phyloP scores from a whole-genome alignment of 2,329 filamentous ascomycete species.

The Ophiosphaerella korrae region DNA sequence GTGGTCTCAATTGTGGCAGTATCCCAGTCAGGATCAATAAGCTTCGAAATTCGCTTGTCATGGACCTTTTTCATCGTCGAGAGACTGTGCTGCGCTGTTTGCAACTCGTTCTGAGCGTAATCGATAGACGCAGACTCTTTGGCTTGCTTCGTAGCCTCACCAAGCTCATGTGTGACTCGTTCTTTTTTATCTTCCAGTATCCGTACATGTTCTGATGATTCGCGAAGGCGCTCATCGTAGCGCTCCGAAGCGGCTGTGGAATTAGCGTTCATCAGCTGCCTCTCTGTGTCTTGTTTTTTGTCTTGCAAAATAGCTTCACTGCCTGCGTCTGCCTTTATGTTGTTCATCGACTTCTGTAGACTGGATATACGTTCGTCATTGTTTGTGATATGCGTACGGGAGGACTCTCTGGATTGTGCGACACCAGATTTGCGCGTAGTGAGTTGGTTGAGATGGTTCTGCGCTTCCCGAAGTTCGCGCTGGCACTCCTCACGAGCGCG shows the following conservation, averaged over 20 bases:
- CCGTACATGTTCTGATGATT: conserved; percentile 68
- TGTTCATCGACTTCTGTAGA: conserved; percentile 71
- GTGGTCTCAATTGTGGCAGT: conserved; percentile 70
- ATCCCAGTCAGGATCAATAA: conserved; percentile 72
- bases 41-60: conserved; percentile 67
- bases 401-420: conserved; percentile 73
- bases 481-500: conserved; percentile 74
- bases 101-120: conserved; percentile 78
- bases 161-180: conserved; percentile 76
- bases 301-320: conserved; percentile 77
- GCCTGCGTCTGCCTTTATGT: conserved; percentile 86
- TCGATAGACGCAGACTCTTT: conserved; percentile 84
- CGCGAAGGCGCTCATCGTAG: conserved; percentile 73
- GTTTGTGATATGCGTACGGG: conserved; percentile 71
- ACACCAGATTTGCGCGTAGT: conserved; percentile 74
- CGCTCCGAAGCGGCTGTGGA: conserved; percentile 66
- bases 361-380: conserved; percentile 73
- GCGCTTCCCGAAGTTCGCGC: conserved; percentile 75
- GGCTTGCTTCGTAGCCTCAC: conserved; percentile 80
- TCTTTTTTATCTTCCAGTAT: conserved; percentile 74
- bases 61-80: conserved; percentile 79
- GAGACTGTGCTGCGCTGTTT: conserved; percentile 73
- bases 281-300: conserved; percentile 71
- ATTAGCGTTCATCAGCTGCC: conserved; percentile 65
- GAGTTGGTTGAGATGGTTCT: conserved; percentile 71